Evolutionary conservation across 345 rosid genomes (phyloP).

Genomic region (Orychophragmus violaceus): DNA sequence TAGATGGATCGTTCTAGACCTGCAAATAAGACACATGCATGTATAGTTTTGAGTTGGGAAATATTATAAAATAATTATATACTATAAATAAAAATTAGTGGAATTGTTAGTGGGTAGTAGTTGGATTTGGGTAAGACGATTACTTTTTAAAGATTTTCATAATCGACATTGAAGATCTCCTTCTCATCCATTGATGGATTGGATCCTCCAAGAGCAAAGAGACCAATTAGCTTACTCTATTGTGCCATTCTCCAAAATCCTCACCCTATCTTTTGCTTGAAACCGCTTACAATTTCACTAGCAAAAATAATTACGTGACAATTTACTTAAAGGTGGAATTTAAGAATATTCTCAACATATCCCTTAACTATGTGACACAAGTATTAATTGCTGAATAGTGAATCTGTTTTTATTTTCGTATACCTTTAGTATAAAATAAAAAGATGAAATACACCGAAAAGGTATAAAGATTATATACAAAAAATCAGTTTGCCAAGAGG

Average conservation of each 20-base stretch:
- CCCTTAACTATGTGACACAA: not conserved
- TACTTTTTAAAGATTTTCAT: constrained; percentile 20
- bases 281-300: constrained; percentile 19
- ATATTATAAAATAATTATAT: not conserved
- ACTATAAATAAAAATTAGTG: constrained; percentile 7
- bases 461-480: too few species aligned
- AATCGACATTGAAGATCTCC: constrained; percentile 28
- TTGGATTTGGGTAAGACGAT: constrained; percentile 31
- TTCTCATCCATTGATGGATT: constrained; percentile 30
- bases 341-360: constrained; percentile 14
- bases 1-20: constrained; percentile 9
- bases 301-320: not conserved
- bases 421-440: too few species aligned
- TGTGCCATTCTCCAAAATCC: constrained; percentile 15
- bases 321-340: constrained; percentile 14
- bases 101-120: constrained; percentile 34
- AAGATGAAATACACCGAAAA: too few species aligned
- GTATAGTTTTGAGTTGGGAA: constrained; percentile 11
- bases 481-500: too few species aligned
- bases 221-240: constrained; percentile 27
- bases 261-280: constrained; percentile 20
- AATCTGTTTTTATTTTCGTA: too few species aligned
- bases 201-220: constrained; percentile 25
- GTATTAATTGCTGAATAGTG: too few species aligned
- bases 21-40: constrained; percentile 22